Percentiles rank a stretch among this genome's conserved stretches.
Evolutionary conservation across 2,329 filamentous ascomycete species (phyloP).

Genomic region (Xylaria arbuscula): DNA sequence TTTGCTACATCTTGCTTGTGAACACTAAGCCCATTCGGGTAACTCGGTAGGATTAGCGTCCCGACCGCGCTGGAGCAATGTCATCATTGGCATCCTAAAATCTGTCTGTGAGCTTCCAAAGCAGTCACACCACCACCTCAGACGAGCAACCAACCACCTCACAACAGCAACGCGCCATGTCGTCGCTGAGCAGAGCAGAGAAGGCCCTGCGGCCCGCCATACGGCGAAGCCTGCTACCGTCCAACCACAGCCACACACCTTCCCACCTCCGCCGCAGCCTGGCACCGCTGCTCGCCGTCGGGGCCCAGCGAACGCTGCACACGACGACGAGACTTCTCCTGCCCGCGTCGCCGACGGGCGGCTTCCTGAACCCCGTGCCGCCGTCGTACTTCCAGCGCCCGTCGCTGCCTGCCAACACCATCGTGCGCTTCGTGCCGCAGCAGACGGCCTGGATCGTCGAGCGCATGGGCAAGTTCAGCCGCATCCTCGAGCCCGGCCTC

Average conservation of each 20-base stretch:
- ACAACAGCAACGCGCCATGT: slow-evolving; percentile 41
- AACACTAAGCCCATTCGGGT: not conserved
- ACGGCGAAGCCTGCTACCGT: slow-evolving; percentile 36
- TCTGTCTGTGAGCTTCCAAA: not conserved
- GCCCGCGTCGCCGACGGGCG: slow-evolving; percentile 37
- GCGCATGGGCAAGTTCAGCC: slow-evolving; percentile 97
- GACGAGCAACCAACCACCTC: not conserved
- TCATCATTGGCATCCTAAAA: slow-evolving; percentile 25
- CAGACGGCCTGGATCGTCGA: slow-evolving; percentile 99
- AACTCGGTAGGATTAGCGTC: slow-evolving; percentile 7
- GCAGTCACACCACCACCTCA: not conserved
- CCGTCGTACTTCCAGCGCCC: slow-evolving; percentile 84
- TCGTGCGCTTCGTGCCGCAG: slow-evolving; percentile 97
- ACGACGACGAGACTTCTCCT: slow-evolving; percentile 38
- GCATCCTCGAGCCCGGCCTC: slow-evolving; percentile 91
- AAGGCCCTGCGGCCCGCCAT: slow-evolving; percentile 42
- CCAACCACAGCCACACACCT: slow-evolving; percentile 6
- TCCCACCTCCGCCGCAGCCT: slow-evolving; percentile 22
- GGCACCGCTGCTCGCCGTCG: slow-evolving; percentile 32
- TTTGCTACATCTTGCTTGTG: not conserved
- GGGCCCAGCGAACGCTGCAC: slow-evolving; percentile 41
- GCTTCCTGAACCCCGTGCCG: slow-evolving; percentile 56
- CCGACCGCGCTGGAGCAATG: slow-evolving; percentile 23
- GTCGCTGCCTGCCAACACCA: slow-evolving; percentile 87
- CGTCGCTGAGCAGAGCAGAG: slow-evolving; percentile 46